Conservation (phyloP, 2,329 filamentous ascomycete genomes). For the Tetracladium maxilliforme region DNA sequence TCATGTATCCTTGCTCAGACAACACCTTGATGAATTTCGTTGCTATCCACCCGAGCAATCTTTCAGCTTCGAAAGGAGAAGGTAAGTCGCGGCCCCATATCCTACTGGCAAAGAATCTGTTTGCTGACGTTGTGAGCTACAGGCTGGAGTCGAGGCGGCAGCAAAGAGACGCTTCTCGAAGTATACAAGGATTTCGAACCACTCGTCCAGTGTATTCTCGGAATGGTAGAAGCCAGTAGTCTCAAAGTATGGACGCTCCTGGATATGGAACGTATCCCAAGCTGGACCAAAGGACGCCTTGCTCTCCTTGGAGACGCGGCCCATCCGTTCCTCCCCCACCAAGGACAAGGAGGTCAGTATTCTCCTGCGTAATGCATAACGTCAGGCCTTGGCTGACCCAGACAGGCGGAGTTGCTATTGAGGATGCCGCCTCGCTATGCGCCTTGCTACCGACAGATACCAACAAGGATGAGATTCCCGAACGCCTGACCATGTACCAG, state of each 20-base stretch:
- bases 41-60: background rate
- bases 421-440: conserved; percentile 46
- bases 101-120: too few relatives aligned
- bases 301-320: conserved; percentile 52
- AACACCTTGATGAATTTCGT: conserved; percentile 27
- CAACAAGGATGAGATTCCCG: conserved; percentile 26
- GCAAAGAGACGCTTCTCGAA: conserved; percentile 20
- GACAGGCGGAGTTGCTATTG: conserved; percentile 49
- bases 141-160: too few relatives aligned
- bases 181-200: conserved; percentile 27
- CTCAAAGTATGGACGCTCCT: conserved; percentile 43
- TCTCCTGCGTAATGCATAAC: background rate
- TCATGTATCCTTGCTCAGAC: conserved; percentile 29
- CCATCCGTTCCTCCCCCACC: conserved; percentile 52
- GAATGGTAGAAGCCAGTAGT: conserved; percentile 24
- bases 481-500: conserved; percentile 43
- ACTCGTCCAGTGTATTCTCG: conserved; percentile 20
- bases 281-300: conserved; percentile 36
- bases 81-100: too few relatives aligned
- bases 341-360: conserved; percentile 21
- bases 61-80: conserved; percentile 4
- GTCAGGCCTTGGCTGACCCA: conserved; percentile 17
- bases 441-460: conserved; percentile 36
- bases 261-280: conserved; percentile 44
- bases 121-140: too few relatives aligned